A percentile compares a stretch with the other conserved stretches of the same genome.
Evolutionary conservation across 1,284 basidiomycete species (phyloP).

Genomic region (Coniferiporia sulphurascens): DNA sequence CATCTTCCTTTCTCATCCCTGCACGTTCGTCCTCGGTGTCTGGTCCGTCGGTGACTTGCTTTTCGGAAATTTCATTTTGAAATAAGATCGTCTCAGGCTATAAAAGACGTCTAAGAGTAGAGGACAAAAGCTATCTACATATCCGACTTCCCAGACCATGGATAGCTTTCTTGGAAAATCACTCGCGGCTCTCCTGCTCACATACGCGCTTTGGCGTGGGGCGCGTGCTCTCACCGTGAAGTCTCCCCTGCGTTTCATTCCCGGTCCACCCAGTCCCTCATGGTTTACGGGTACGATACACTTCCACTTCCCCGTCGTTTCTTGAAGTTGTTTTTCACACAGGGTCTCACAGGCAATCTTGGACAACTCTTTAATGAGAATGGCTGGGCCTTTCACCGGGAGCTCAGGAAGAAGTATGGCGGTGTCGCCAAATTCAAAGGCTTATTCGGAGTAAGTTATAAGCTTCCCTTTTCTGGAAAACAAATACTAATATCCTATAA

Average conservation of each 20-base stretch:
- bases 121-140: too few species aligned
- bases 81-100: too few species aligned
- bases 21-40: too few species aligned
- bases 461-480: neutral
- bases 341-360: constrained; percentile 8
- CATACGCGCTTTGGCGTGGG: neutral
- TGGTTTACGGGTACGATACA: neutral
- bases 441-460: constrained; percentile 16
- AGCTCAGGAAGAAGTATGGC: constrained; percentile 16
- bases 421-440: constrained; percentile 15
- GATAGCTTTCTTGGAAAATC: too few species aligned
- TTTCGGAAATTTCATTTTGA: too few species aligned
- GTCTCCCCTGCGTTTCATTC: constrained; percentile 16
- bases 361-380: constrained; percentile 17
- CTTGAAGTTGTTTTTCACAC: neutral
- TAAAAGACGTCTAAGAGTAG: too few species aligned
- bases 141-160: too few species aligned
- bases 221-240: neutral
- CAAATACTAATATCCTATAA: neutral
- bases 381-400: constrained; percentile 21
- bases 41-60: too few species aligned
- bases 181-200: too few species aligned
- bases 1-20: too few species aligned
- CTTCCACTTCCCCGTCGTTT: neutral
- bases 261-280: constrained; percentile 22